These are phyloP conservation scores for Aspergillus viridinutans DNA, from an alignment of 2,329 filamentous ascomycete species.

Conservation along the genomic window DNA sequence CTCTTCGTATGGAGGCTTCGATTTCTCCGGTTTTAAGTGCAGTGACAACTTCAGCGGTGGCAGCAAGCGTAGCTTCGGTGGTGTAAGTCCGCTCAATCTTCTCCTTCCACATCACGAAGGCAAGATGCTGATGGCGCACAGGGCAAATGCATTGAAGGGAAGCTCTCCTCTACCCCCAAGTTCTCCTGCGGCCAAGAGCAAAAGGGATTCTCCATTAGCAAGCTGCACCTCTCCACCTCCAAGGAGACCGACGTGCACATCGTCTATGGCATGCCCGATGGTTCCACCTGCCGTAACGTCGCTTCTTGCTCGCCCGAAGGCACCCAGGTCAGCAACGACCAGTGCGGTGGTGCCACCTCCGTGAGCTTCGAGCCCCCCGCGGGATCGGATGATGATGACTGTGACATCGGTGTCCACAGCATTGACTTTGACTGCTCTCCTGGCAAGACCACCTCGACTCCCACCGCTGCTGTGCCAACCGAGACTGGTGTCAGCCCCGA, in stretches of 20 bases:
- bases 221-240: slow-evolving; percentile 68
- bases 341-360: slow-evolving; percentile 86
- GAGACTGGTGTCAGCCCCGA: slow-evolving; percentile 20
- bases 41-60: slow-evolving; percentile 49
- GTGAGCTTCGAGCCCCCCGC: slow-evolving; percentile 67
- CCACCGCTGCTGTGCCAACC: slow-evolving; percentile 22
- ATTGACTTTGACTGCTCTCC: slow-evolving; percentile 28
- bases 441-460: slow-evolving; percentile 11
- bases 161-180: slow-evolving; percentile 51
- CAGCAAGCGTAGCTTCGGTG: slow-evolving; percentile 20
- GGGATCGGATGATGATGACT: slow-evolving; percentile 54
- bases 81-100: slow-evolving; percentile 40
- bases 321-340: slow-evolving; percentile 70
- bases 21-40: slow-evolving; percentile 71
- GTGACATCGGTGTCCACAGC: slow-evolving; percentile 57
- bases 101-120: neutral
- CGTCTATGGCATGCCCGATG: slow-evolving; percentile 81
- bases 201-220: slow-evolving; percentile 67
- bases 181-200: slow-evolving; percentile 54
- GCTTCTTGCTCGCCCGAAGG: slow-evolving; percentile 63
- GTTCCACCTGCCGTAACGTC: slow-evolving; percentile 75
- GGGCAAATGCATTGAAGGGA: slow-evolving; percentile 60
- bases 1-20: slow-evolving; percentile 65
- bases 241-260: slow-evolving; percentile 78
- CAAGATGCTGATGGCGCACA: slow-evolving; percentile 26